Evolutionary conservation across 2,329 filamentous ascomycete species (phyloP).

Genomic region (Xylariaceae sp.): DNA sequence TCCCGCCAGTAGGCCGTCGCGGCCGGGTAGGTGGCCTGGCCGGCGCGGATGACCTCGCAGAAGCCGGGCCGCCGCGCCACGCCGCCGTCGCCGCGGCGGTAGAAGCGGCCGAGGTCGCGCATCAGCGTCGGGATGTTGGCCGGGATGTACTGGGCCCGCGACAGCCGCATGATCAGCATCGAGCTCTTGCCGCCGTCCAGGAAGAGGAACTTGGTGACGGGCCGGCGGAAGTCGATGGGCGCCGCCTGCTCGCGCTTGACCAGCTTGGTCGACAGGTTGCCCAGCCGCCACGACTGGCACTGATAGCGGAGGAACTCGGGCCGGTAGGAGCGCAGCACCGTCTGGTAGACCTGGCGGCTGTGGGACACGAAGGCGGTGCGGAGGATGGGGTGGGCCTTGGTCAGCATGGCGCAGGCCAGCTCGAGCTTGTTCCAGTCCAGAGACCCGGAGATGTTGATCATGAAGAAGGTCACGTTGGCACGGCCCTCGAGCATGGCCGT

Average conservation of each 20-base stretch:
- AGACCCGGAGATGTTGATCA: constrained; percentile 39
- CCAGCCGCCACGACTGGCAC: constrained; percentile 33
- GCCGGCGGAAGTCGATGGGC: constrained; percentile 32
- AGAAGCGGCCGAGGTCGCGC: constrained; percentile 41
- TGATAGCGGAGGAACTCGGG: constrained; percentile 37
- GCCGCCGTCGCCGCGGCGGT: constrained; percentile 28
- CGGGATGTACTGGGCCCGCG: constrained; percentile 42
- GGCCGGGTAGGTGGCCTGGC: constrained; percentile 26
- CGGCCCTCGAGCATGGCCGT: constrained; percentile 35
- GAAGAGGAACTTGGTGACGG: constrained; percentile 43
- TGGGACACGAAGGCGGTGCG: constrained; percentile 46
- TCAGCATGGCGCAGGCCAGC: constrained; percentile 36
- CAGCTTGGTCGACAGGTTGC: constrained; percentile 30
- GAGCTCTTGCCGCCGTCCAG: constrained; percentile 41
- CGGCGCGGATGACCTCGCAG: constrained; percentile 39
- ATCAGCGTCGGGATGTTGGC: constrained; percentile 37
- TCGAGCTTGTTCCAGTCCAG: constrained; percentile 36
- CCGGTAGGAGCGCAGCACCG: constrained; percentile 34
- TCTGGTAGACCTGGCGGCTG: constrained; percentile 40
- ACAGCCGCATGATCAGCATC: constrained; percentile 39
- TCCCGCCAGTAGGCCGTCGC: constrained; percentile 38
- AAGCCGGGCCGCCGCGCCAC: constrained; percentile 35
- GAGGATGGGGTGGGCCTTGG: constrained; percentile 41
- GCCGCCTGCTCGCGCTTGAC: constrained; percentile 35
- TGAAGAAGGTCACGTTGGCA: constrained; percentile 39